These are phyloP conservation scores for Euphorbia celastroides DNA, from an alignment of 441 rosid genomes.

Conservation along the genomic window DNA sequence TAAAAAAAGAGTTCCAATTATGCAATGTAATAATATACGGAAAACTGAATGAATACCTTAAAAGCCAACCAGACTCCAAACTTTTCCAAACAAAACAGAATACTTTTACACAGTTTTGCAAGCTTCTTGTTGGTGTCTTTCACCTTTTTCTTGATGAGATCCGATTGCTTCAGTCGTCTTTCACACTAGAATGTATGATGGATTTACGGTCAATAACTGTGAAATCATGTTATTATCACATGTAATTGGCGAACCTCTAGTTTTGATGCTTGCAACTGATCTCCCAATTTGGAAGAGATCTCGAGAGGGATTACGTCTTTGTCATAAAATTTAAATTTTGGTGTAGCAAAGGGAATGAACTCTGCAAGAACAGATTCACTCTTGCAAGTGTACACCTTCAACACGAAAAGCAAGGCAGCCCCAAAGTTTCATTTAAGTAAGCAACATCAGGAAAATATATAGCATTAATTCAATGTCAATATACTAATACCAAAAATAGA, in stretches of 20 bases:
- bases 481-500: no score
- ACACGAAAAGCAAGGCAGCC: slow-evolving; percentile 7
- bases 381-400: slow-evolving; percentile 72
- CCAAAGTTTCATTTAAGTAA: background rate
- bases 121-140: slow-evolving; percentile 41
- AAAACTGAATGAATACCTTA: slow-evolving; percentile 45
- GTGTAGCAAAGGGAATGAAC: slow-evolving; percentile 57
- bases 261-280: slow-evolving; percentile 32
- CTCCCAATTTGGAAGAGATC: slow-evolving; percentile 21
- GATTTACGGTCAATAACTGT: slow-evolving; percentile 14
- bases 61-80: slow-evolving; percentile 78
- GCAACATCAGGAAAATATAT: background rate
- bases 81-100: slow-evolving; percentile 51
- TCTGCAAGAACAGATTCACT: slow-evolving; percentile 56
- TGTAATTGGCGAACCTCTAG: slow-evolving; percentile 36
- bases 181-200: slow-evolving; percentile 50
- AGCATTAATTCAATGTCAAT: background rate
- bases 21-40: background rate
- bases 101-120: slow-evolving; percentile 32
- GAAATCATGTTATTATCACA: background rate
- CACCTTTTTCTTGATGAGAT: slow-evolving; percentile 31
- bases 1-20: background rate
- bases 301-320: slow-evolving; percentile 28
- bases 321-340: slow-evolving; percentile 50
- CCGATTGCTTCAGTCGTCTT: slow-evolving; percentile 28